Evolutionary conservation across 176 grass and related monocot species (phyloP).

Genomic region (Oryza glumipatula): DNA sequence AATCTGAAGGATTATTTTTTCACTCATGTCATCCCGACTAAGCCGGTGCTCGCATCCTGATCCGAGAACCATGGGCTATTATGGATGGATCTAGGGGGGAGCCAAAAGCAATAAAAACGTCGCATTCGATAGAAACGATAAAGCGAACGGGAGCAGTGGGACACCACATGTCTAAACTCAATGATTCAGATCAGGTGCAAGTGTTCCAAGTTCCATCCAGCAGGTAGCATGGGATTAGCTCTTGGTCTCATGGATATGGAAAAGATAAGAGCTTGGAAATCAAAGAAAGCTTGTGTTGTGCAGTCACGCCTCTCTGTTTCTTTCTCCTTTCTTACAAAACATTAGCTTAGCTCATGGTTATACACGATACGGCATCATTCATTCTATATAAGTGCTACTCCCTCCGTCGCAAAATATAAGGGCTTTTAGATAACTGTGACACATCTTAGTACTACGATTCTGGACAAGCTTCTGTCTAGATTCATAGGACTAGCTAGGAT

Average conservation of each 20-base stretch:
- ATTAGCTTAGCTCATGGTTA: too few relatives aligned
- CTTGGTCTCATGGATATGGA: background rate
- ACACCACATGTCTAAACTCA: background rate
- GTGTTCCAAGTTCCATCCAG: background rate
- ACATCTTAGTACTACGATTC: too few relatives aligned
- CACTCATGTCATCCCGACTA: background rate
- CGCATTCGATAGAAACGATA: background rate
- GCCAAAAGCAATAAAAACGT: constrained; percentile 27
- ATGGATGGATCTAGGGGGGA: background rate
- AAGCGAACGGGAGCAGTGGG: background rate
- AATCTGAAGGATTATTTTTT: background rate
- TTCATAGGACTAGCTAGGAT: too few relatives aligned
- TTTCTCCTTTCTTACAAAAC: too few relatives aligned
- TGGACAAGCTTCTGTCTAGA: too few relatives aligned
- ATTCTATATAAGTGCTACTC: background rate
- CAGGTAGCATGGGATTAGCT: background rate
- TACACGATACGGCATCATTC: background rate
- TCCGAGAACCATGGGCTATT: background rate
- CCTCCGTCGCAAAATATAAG: too few relatives aligned
- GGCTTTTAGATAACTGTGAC: too few relatives aligned
- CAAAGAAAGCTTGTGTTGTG: background rate
- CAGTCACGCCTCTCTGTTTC: too few relatives aligned
- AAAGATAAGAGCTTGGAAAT: background rate
- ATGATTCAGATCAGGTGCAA: background rate
- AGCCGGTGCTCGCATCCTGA: constrained; percentile 22